A percentile compares a stretch with the other conserved stretches of the same genome.
These are phyloP conservation scores for Dryas integrifolia DNA, from an alignment of 331 rosid genomes.

Conservation along the genomic window DNA sequence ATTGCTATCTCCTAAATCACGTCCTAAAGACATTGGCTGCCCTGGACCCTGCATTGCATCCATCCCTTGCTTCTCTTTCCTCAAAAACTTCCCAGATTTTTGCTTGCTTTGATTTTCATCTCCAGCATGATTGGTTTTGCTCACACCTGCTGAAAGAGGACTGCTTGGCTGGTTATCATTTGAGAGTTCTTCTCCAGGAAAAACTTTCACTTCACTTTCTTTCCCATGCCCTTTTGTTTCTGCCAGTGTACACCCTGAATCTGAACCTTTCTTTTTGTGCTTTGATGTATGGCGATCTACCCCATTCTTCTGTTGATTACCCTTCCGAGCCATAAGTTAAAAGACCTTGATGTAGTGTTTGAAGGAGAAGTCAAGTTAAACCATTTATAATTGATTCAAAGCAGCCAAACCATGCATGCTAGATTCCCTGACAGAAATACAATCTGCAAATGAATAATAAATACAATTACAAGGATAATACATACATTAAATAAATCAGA, in stretches of 20 bases:
- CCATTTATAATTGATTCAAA: slow-evolving; percentile 28
- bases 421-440: not conserved
- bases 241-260: slow-evolving; percentile 47
- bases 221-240: slow-evolving; percentile 44
- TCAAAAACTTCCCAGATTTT: slow-evolving; percentile 29
- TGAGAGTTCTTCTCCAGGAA: slow-evolving; percentile 59
- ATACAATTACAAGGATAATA: slow-evolving; percentile 3
- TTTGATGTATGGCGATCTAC: slow-evolving; percentile 49
- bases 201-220: slow-evolving; percentile 51
- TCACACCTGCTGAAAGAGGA: slow-evolving; percentile 34
- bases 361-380: slow-evolving; percentile 24
- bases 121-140: slow-evolving; percentile 35
- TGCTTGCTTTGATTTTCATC: slow-evolving; percentile 38
- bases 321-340: slow-evolving; percentile 80
- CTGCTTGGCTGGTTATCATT: slow-evolving; percentile 37
- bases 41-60: slow-evolving; percentile 33
- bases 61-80: slow-evolving; percentile 60
- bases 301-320: slow-evolving; percentile 84
- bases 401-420: slow-evolving; percentile 9
- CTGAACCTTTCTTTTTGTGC: slow-evolving; percentile 45
- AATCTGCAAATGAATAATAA: slow-evolving; percentile 36
- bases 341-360: slow-evolving; percentile 17
- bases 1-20: slow-evolving; percentile 38
- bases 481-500: not conserved
- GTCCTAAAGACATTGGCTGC: slow-evolving; percentile 34